Evolutionary conservation across 805 yeast genomes (phyloP).

Genomic region (Sugiyamaella smithiae): DNA sequence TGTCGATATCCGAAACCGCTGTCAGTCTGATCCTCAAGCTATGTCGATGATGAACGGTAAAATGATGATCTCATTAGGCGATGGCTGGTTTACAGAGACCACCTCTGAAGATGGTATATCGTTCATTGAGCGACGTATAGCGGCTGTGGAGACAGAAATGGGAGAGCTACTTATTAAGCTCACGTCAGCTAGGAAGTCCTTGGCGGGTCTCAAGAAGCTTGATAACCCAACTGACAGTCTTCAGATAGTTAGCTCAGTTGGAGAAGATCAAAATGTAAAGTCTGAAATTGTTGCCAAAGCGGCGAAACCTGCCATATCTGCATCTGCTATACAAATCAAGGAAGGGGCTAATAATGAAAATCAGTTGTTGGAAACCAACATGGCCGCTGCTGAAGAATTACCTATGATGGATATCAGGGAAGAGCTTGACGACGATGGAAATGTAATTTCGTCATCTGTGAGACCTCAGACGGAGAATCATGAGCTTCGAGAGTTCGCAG

Average conservation of each 20-base stretch:
- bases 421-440: slow-evolving; percentile 80
- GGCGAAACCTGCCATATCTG: background rate
- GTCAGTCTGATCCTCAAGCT: background rate
- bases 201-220: slow-evolving; percentile 9
- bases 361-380: background rate
- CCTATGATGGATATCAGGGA: slow-evolving; percentile 84
- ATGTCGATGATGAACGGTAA: background rate
- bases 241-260: background rate
- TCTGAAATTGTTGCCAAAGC: background rate
- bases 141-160: slow-evolving; percentile 15
- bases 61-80: slow-evolving; percentile 29
- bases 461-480: slow-evolving; percentile 38
- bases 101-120: slow-evolving; percentile 18
- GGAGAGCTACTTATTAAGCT: slow-evolving; percentile 16
- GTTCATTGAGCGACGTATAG: slow-evolving; percentile 22
- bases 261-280: background rate
- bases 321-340: background rate
- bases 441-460: slow-evolving; percentile 50
- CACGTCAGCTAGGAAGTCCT: slow-evolving; percentile 20
- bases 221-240: background rate
- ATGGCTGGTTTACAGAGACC: slow-evolving; percentile 31
- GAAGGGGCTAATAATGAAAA: background rate
- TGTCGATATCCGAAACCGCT: background rate
- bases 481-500: slow-evolving; percentile 27
- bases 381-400: slow-evolving; percentile 24